Evolutionary conservation across 495 filamentous ascomycete genomes (phyloP), one percentile per base, ranked within the genome.

Genomic region (Talaromyces liani): DNA sequence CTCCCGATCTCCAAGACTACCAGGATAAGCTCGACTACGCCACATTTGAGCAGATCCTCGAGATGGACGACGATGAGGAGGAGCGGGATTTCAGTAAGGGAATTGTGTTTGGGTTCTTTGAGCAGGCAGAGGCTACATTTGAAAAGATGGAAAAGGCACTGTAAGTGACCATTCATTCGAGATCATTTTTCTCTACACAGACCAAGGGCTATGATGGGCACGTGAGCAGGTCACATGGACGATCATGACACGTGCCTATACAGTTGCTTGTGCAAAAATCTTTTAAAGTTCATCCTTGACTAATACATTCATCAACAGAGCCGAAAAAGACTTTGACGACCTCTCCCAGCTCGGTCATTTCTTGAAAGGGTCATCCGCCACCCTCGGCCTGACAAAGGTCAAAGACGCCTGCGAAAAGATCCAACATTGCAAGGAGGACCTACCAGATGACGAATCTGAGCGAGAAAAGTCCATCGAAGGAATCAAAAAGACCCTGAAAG

Each of bases 281-380:
- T 60, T 60, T 12, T 25, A 18, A 49, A 9, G n/a, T 60, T 39
- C 57, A 22, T 18, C 14, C 2, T 36, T 20, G 29, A 45, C 27
- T 49, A 34, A 45, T 29, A 70, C 58, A 22, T 39, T 62, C 57
- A 41, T 55, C 58, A 64, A 61, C 67, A 97, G 93, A 39, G 70
- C 82, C 65, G 68, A 80, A 10, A 77, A 79, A 64, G 80, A 96
- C 64, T 86, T 97, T 41, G 72, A 73, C 3, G 77, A 85, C 62
- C 86, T 98, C 16, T 97, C 93, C 18, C 80, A 79, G 16, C 85
- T 96, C 27, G 94, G 94, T 25, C 94, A 98, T 76, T 98, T 97
- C 79, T 80, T 98, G 61, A 98, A 98, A 76, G 94, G 94, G 45
- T 97, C 93, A n/a, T 97, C 93, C 9, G 94, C 94, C 20, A 98